These are phyloP conservation scores for Lentinus polychrous DNA, from an alignment of 1,284 basidiomycete genomes.

Conservation along the genomic window DNA sequence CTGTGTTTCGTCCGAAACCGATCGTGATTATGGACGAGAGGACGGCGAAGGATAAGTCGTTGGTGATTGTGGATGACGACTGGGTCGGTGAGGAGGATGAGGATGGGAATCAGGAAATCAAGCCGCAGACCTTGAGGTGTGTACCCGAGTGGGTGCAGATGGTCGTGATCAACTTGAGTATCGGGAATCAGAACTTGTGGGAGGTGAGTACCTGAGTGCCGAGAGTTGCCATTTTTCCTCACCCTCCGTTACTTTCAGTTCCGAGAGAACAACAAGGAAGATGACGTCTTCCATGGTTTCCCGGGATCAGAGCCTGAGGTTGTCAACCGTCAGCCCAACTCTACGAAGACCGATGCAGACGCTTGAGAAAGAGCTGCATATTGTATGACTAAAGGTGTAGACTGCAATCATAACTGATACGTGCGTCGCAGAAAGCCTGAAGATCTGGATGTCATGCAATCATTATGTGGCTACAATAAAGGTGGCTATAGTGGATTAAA, in stretches of 20 bases:
- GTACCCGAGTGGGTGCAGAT: background rate
- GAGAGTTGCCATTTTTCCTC: background rate
- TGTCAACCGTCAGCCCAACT: too few species aligned
- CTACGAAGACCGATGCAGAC: too few species aligned
- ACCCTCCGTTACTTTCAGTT: background rate
- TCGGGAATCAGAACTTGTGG: background rate
- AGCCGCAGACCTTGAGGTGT: background rate
- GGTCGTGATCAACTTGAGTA: background rate
- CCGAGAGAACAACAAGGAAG: background rate
- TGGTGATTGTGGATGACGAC: background rate
- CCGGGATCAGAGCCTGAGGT: background rate
- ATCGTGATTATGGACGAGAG: conserved; percentile 2
- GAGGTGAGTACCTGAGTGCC: background rate
- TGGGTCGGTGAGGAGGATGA: background rate
- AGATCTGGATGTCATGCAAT: too few species aligned
- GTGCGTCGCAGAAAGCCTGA: too few species aligned
- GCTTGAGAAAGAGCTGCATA: too few species aligned
- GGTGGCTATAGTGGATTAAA: too few species aligned
- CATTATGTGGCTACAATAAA: too few species aligned
- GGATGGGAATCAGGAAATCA: background rate
- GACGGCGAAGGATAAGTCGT: background rate
- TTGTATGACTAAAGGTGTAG: too few species aligned
- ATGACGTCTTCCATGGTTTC: background rate
- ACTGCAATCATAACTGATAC: too few species aligned
- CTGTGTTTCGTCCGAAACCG: background rate